These are phyloP conservation scores for Saccharomyces mikatae DNA, from an alignment of 805 yeast species.

Conservation along the genomic window DNA sequence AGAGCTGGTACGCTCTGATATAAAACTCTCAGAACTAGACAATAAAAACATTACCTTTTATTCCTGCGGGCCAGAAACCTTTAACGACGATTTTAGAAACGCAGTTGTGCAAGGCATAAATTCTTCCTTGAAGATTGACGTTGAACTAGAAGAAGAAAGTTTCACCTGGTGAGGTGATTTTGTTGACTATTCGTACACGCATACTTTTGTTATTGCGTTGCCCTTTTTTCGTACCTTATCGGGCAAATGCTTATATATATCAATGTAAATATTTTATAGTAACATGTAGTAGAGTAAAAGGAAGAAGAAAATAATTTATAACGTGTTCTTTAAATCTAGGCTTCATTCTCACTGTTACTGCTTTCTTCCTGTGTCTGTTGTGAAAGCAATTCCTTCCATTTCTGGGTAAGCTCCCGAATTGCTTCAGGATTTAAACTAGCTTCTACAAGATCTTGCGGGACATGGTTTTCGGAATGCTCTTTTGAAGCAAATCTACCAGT, in stretches of 20 bases:
- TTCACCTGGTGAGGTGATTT: slow-evolving; percentile 22
- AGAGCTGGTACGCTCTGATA: slow-evolving; percentile 32
- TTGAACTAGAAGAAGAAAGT: slow-evolving; percentile 31
- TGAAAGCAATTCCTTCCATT: slow-evolving; percentile 43
- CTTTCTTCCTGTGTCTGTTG: slow-evolving; percentile 20
- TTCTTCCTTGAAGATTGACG: slow-evolving; percentile 18
- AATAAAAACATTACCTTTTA: slow-evolving; percentile 44
- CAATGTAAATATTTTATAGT: not conserved
- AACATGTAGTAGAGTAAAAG: not conserved
- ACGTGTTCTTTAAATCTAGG: not conserved
- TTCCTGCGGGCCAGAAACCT: slow-evolving; percentile 54
- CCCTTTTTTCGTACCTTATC: not conserved
- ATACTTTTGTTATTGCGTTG: not conserved
- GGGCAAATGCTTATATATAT: not conserved
- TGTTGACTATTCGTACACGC: not conserved
- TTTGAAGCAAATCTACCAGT: slow-evolving; percentile 69
- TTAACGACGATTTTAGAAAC: slow-evolving; percentile 50
- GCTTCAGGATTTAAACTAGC: slow-evolving; percentile 64
- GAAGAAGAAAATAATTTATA: too few species aligned
- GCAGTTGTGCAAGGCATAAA: slow-evolving; percentile 36
- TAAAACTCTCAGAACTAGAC: slow-evolving; percentile 28
- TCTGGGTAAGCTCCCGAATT: slow-evolving; percentile 58
- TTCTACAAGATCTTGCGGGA: slow-evolving; percentile 84
- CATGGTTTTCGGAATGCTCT: slow-evolving; percentile 84
- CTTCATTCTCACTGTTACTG: slow-evolving; percentile 6